phyloP scores from a whole-genome alignment of 1,284 basidiomycete genomes.

The Mycena sp. region DNA sequence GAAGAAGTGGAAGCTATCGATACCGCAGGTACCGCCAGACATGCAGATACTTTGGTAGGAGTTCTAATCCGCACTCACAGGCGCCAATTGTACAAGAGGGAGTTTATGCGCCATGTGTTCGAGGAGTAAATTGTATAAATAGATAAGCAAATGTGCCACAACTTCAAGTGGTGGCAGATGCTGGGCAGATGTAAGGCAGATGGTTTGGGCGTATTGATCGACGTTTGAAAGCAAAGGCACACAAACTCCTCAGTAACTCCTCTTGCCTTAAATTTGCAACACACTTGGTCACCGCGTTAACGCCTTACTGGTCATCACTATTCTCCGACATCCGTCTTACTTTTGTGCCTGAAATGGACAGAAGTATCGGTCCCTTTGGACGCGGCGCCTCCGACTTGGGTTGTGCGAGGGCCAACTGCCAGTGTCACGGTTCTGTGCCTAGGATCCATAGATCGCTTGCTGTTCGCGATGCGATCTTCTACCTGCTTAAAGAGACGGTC shows the following conservation, averaged over 20 bases:
- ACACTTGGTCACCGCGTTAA: too few species aligned
- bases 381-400: constrained; percentile 7
- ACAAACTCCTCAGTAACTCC: too few species aligned
- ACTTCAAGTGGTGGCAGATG: too few species aligned
- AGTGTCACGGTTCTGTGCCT: constrained; percentile 28
- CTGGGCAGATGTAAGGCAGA: not conserved
- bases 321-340: not conserved
- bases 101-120: constrained; percentile 53
- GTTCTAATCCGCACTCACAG: too few species aligned
- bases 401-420: constrained; percentile 31
- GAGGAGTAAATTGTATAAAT: constrained; percentile 34
- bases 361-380: constrained; percentile 2
- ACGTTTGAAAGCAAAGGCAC: not conserved
- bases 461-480: constrained; percentile 1
- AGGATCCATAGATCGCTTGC: constrained; percentile 10
- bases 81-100: constrained; percentile 65
- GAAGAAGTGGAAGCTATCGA: constrained; percentile 74
- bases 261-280: too few species aligned
- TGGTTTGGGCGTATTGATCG: not conserved
- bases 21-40: too few species aligned
- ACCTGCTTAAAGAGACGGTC: constrained; percentile 13
- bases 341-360: constrained; percentile 19
- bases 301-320: too few species aligned
- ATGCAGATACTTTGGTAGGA: too few species aligned
- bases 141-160: constrained; percentile 7